A percentile compares a stretch with the other conserved stretches of the same genome.
Conservation (phyloP, 1,284 basidiomycete species). For the Cerioporus squamosus region DNA sequence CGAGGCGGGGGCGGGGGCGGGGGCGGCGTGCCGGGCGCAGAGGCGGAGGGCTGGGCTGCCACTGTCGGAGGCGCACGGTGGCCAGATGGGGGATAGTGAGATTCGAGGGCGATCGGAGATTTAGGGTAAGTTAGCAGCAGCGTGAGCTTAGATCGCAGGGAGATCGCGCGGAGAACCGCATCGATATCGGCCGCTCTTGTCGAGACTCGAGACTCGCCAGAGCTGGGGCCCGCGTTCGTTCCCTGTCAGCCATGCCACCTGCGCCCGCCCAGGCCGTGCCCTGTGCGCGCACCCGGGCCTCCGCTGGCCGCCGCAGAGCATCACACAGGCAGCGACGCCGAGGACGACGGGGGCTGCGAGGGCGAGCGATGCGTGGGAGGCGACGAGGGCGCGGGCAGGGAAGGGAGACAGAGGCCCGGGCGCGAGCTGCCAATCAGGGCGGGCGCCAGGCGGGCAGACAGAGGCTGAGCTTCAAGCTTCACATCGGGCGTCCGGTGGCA, state of each 20-base stretch:
- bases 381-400: neutral
- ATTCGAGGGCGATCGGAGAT: constrained; percentile 18
- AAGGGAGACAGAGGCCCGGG: neutral
- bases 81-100: constrained; percentile 12
- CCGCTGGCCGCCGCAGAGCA: too few relatives aligned
- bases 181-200: neutral
- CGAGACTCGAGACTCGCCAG: neutral
- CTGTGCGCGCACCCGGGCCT: neutral
- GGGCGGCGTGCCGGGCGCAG: constrained; percentile 5
- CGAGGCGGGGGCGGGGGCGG: neutral
- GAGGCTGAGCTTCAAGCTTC: neutral
- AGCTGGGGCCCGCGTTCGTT: too few relatives aligned
- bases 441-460: neutral
- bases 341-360: neutral
- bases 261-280: too few relatives aligned
- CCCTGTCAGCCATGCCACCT: too few relatives aligned
- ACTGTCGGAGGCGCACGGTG: neutral
- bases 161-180: constrained; percentile 13
- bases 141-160: constrained; percentile 16
- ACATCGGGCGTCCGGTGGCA: constrained; percentile 18
- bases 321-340: neutral
- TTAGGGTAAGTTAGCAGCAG: constrained; percentile 5
- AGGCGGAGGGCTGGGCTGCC: neutral
- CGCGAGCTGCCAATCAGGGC: neutral
- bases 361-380: neutral